A percentile compares a stretch with the other conserved stretches of the same genome.
These are phyloP conservation scores for Pachyrhizus erosus DNA, from an alignment of 306 rosid genomes.

Conservation along the genomic window DNA sequence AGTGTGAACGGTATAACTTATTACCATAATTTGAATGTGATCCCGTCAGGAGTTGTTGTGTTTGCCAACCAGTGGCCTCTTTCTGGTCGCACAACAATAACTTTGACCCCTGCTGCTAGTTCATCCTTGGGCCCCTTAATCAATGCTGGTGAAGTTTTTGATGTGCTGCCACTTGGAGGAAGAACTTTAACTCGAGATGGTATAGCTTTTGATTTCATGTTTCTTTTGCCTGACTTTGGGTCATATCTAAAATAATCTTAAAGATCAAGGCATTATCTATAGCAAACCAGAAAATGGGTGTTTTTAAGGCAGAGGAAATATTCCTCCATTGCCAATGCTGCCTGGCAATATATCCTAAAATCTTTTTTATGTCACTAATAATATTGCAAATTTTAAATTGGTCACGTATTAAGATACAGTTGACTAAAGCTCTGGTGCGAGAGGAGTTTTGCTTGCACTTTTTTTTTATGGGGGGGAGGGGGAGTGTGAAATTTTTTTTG, in stretches of 20 bases:
- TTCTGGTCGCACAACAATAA: constrained; percentile 65
- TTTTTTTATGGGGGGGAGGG: no score
- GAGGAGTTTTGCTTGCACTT: not conserved
- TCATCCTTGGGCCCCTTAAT: constrained; percentile 76
- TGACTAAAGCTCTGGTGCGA: not conserved
- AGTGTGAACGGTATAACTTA: constrained; percentile 66
- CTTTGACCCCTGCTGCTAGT: constrained; percentile 62
- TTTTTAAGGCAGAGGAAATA: constrained; percentile 3
- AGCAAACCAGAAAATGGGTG: constrained; percentile 23
- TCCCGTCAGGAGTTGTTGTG: constrained; percentile 69
- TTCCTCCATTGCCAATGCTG: constrained; percentile 23
- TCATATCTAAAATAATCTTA: constrained; percentile 36
- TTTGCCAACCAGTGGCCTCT: constrained; percentile 89
- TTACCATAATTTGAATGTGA: constrained; percentile 62
- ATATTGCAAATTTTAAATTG: not conserved
- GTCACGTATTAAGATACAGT: not conserved
- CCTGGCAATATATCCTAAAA: constrained; percentile 3
- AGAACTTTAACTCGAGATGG: constrained; percentile 84
- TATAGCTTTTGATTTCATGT: constrained; percentile 46
- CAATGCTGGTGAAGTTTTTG: constrained; percentile 83
- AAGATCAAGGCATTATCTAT: not conserved
- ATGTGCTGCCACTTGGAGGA: constrained; percentile 66
- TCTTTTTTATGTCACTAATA: constrained; percentile 28
- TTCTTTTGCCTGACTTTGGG: constrained; percentile 19
- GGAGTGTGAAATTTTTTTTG: not conserved